Evolutionary conservation across 2,329 filamentous ascomycete genomes (phyloP).

Genomic region (Nemania sp.): DNA sequence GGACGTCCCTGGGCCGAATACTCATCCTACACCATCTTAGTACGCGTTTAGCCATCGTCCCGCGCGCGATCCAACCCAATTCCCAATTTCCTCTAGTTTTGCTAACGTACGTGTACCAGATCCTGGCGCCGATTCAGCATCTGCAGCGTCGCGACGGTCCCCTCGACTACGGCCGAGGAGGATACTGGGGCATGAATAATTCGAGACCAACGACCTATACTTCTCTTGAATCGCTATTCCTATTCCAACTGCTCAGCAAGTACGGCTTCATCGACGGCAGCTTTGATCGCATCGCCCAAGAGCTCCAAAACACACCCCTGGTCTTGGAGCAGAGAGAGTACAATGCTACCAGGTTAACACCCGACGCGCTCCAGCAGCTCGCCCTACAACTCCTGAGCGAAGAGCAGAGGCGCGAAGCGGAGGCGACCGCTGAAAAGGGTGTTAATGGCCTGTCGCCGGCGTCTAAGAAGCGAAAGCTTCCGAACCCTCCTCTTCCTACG

Average conservation of each 20-base stretch:
- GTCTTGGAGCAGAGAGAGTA: constrained; percentile 78
- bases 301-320: constrained; percentile 78
- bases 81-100: constrained; percentile 17
- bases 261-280: constrained; percentile 73
- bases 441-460: constrained; percentile 65
- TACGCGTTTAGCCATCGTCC: constrained; percentile 44
- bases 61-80: constrained; percentile 20
- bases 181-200: constrained; percentile 67
- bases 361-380: constrained; percentile 81
- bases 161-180: constrained; percentile 68
- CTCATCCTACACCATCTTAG: constrained; percentile 35
- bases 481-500: constrained; percentile 71
- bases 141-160: constrained; percentile 64
- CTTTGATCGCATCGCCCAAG: constrained; percentile 79
- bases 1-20: constrained; percentile 36
- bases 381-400: constrained; percentile 83
- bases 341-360: constrained; percentile 78
- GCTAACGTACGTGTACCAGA: constrained; percentile 52
- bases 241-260: constrained; percentile 82
- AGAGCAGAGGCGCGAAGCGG: constrained; percentile 70
- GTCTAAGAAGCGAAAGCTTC: constrained; percentile 80
- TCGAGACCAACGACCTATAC: constrained; percentile 73
- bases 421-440: constrained; percentile 52
- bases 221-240: constrained; percentile 84
- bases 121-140: constrained; percentile 68